Evolutionary conservation across 2,329 filamentous ascomycete genomes (phyloP), one percentile per base, ranked within the genome.

Genomic region (Corniculantispora saksenae): DNA sequence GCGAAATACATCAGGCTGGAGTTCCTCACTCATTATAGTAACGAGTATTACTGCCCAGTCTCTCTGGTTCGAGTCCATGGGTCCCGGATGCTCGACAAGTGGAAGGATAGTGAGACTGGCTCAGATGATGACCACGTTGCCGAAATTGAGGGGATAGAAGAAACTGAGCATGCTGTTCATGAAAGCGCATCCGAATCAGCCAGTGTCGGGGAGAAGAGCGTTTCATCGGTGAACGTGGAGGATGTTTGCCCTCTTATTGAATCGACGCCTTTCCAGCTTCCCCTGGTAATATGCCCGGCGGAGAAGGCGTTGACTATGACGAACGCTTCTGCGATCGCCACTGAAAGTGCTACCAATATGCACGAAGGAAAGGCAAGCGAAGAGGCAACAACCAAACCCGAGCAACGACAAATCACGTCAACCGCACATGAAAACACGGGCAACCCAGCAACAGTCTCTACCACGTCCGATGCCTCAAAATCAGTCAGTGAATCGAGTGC

Each of bases 11-110:
- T 99, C 50, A 88, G 93, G 27, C 88, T 99, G 66, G 95, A 99
- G 74, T 95, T 98, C 69, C 76, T 98, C 57, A 93, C 89, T 5
- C 94, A 99, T 75, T 99, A 94, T 75, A 95, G 95, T 10, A 97
- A 94, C 71, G 95, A 99, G 75, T 99, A 92, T 75, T 99, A 97
- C 75, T 99, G 95, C 73, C 95, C 95, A 0, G 82, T 99, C 19
- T 97, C 94, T 66, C 79, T 99, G 21, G 82, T 99, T 61, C 88
- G 95, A 63, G 91, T 99, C 6, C 95, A 99, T 77, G 95, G 95
- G 8, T 97, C 94, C 0, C 95, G 97, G 82, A 91, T 99, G 89
- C 87, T 98, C 71, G 93, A 99, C 75, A 94, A 94, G 64, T 92
- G 91, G 81, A 93, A 94, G 74, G 91, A 97, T 63, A 89, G 91